Base-by-base conservation (phyloP, 768 basidiomycete genomes). In the Tylopilus felleus region DNA sequence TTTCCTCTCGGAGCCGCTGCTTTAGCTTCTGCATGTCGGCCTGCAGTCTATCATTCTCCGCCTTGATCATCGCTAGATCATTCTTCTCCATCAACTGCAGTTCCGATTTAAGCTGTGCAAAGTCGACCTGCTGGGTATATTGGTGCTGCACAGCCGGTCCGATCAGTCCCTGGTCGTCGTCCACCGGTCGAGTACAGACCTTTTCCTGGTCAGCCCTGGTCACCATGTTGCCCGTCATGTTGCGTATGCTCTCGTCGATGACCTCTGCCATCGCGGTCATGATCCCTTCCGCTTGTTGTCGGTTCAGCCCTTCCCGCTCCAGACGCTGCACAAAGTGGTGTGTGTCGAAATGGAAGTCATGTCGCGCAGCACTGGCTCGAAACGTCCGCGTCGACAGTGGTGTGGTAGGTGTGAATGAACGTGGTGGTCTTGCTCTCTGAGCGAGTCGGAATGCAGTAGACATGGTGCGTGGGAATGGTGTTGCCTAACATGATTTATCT, bases 211-310 rank as follows among this genome's bases (percentile, higher is more conserved):
- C 93, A 0, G 92, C 86, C 70, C 93, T 93, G 6, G 91, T 93
- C 55, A 98, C 96, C 86, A 98, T 90, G 63, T 93, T 93, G 61
- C 84, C 86, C 36, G 92, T 91, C 93, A 99, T 94, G 65, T 94
- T 96, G 56, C 88, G 81, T 38, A 98, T 86, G 67, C 92, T 94
- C 77, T 99, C 97, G 71, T 97, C 93, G 36, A 99, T 93, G 57
- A 98, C 95, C 63, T 94, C 93, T 13, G 93, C 91, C 82, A 99
- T 90, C 8, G 95, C 92, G 43, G 86, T 80, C 94, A 98, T 97
- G 67, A 99, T 90, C 4, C 97, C 96, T 68, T 98, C 93, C 0
- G 96, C 94, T 73, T 98, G 96, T 21, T 84, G 84, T 17, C 92
- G 82, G 59, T 88, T 93, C 57, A 98, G 72, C 0, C 96, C 96